phyloP scores from a whole-genome alignment of 2,329 filamentous ascomycete species.

The Phialophora chinensis region DNA sequence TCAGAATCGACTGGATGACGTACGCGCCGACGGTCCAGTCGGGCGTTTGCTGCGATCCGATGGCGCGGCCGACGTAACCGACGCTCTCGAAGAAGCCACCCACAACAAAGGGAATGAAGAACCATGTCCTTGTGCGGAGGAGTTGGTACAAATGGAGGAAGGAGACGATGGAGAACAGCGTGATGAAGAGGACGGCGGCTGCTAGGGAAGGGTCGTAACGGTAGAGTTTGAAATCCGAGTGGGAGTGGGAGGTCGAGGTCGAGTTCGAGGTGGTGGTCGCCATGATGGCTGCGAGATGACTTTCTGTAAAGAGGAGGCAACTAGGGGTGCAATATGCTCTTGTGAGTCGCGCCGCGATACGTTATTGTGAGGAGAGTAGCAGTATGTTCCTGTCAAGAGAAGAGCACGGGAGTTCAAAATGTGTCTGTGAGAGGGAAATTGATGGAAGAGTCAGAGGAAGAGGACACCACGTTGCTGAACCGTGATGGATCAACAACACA shows the following conservation, averaged over 20 bases:
- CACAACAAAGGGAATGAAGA: constrained; percentile 52
- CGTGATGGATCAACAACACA: too few species aligned
- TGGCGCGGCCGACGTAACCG: constrained; percentile 44
- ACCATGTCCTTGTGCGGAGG: constrained; percentile 45
- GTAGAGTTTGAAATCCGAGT: constrained; percentile 34
- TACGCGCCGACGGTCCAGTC: constrained; percentile 27
- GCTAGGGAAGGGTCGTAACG: constrained; percentile 47
- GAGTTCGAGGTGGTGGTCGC: not conserved
- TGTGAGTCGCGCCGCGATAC: not conserved
- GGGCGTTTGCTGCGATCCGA: constrained; percentile 38
- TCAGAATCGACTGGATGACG: constrained; percentile 49
- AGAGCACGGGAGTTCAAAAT: too few species aligned
- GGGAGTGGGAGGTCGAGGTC: not conserved
- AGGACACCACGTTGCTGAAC: too few species aligned
- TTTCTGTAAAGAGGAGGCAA: not conserved
- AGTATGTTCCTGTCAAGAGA: not conserved
- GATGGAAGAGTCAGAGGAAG: too few species aligned
- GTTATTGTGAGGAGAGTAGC: too few species aligned
- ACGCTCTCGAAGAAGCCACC: constrained; percentile 48
- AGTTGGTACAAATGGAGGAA: constrained; percentile 44
- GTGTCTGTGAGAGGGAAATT: too few species aligned
- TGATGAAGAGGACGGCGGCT: constrained; percentile 46
- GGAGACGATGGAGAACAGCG: constrained; percentile 43
- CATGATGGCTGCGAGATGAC: not conserved
- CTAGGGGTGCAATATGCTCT: not conserved